A percentile compares a stretch with the other conserved stretches of the same genome.
Conservation (phyloP, 2,329 filamentous ascomycete species). For the Cytospora leucostoma region DNA sequence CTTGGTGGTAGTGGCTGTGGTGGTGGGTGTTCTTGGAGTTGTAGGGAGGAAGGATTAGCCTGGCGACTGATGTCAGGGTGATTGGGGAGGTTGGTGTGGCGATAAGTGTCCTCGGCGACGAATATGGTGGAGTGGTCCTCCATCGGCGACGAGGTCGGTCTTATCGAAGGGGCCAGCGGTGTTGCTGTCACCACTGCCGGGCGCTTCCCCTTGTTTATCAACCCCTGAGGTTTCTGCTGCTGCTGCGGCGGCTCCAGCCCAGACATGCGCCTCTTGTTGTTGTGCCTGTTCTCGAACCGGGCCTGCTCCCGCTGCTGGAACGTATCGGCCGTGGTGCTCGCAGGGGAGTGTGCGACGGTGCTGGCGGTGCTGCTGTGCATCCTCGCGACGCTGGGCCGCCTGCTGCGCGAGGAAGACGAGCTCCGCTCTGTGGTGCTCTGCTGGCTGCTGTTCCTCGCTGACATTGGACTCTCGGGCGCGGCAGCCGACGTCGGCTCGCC, state of each 20-base stretch:
- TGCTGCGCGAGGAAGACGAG: background rate
- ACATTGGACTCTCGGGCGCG: background rate
- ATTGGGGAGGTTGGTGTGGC: background rate
- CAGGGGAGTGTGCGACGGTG: background rate
- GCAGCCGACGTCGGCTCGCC: background rate
- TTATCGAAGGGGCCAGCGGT: background rate
- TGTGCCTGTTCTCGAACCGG: background rate
- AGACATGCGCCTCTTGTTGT: conserved; percentile 1
- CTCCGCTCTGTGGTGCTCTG: background rate
- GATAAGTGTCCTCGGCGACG: background rate
- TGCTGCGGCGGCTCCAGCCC: background rate
- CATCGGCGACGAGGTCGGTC: background rate
- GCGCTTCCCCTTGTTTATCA: background rate
- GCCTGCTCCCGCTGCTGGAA: background rate
- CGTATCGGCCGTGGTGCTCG: background rate
- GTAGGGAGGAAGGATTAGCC: too few relatives aligned
- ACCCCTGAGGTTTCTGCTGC: background rate
- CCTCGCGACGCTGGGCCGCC: background rate
- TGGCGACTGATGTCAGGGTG: too few relatives aligned
- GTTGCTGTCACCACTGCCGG: background rate
- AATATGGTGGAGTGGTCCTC: background rate
- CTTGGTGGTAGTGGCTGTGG: too few relatives aligned
- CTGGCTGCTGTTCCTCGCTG: background rate
- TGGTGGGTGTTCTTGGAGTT: too few relatives aligned
- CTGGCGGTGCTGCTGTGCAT: background rate